Conservation (phyloP, 805 yeast species). For the Hanseniaspora lindneri region DNA sequence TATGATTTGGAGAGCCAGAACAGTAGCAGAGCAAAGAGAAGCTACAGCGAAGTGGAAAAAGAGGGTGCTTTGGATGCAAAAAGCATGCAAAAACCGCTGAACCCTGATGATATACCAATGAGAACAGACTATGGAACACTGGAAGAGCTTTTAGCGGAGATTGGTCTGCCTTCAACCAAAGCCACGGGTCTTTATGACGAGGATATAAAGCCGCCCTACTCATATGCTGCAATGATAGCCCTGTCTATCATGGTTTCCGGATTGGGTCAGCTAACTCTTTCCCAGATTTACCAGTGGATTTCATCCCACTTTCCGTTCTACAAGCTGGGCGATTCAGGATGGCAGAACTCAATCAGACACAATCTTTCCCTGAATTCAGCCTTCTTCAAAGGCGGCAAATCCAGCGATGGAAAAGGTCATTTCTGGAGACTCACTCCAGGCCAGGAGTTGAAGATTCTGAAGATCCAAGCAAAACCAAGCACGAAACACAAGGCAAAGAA, state of each 20-base stretch:
- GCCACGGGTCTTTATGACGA: slow-evolving; percentile 18
- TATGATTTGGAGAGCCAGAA: background rate
- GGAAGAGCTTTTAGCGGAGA: slow-evolving; percentile 11
- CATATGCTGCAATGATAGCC: slow-evolving; percentile 87
- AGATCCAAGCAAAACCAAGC: slow-evolving; percentile 27
- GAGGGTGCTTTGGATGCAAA: background rate
- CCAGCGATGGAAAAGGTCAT: slow-evolving; percentile 76
- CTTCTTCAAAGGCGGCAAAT: slow-evolving; percentile 75
- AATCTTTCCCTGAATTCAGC: slow-evolving; percentile 88
- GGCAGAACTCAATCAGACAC: slow-evolving; percentile 97
- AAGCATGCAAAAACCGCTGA: slow-evolving; percentile 18
- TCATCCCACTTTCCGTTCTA: slow-evolving; percentile 74
- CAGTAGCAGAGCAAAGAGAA: background rate
- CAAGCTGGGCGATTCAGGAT: slow-evolving; percentile 74
- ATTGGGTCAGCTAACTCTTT: slow-evolving; percentile 53
- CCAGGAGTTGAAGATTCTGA: slow-evolving; percentile 66
- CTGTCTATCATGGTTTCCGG: slow-evolving; percentile 83
- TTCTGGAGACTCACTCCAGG: slow-evolving; percentile 88
- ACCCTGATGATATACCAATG: slow-evolving; percentile 15
- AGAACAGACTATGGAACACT: slow-evolving; percentile 13
- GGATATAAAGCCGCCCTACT: slow-evolving; percentile 69
- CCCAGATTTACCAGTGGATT: slow-evolving; percentile 89
- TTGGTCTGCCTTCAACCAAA: slow-evolving; percentile 11
- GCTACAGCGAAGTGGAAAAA: background rate
- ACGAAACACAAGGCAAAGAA: slow-evolving; percentile 37